A percentile compares a stretch with the other conserved stretches of the same genome.
Evolutionary conservation across 257 asterid genomes (phyloP).

Genomic region (Mentha longifolia): DNA sequence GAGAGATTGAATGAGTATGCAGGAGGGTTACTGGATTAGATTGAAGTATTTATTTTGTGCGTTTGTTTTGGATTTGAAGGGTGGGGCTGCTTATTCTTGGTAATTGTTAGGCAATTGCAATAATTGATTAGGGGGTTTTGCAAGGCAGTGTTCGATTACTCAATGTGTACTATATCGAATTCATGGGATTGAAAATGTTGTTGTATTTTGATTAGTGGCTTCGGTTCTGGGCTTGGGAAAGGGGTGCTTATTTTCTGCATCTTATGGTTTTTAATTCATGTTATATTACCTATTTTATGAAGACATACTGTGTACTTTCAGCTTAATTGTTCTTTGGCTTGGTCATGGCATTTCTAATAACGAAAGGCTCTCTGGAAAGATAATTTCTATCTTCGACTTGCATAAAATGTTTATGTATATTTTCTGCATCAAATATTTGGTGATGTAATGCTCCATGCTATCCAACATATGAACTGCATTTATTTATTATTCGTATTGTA

Average conservation of each 20-base stretch:
- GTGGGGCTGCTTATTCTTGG: background rate
- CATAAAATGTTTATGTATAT: background rate
- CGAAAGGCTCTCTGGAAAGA: background rate
- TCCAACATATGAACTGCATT: background rate
- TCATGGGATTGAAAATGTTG: background rate
- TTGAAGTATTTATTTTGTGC: background rate
- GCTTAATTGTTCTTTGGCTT: background rate
- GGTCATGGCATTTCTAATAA: background rate
- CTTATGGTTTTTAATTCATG: background rate
- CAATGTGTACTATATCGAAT: background rate
- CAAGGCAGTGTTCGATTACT: conserved; percentile 9
- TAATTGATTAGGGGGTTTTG: background rate
- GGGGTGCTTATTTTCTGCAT: background rate
- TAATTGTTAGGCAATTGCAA: background rate
- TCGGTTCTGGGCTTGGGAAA: background rate
- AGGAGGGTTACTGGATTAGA: background rate
- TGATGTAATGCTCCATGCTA: conserved; percentile 6
- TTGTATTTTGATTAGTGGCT: background rate
- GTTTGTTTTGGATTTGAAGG: background rate
- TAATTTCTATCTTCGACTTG: conserved; percentile 8
- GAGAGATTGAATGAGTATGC: background rate
- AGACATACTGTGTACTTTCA: background rate
- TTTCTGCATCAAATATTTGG: background rate
- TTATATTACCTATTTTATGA: background rate
- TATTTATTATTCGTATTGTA: conserved; percentile 20